Evolutionary conservation across 139 green algal genomes (phyloP).

Genomic region (Limnomonas spitsbergensis): DNA sequence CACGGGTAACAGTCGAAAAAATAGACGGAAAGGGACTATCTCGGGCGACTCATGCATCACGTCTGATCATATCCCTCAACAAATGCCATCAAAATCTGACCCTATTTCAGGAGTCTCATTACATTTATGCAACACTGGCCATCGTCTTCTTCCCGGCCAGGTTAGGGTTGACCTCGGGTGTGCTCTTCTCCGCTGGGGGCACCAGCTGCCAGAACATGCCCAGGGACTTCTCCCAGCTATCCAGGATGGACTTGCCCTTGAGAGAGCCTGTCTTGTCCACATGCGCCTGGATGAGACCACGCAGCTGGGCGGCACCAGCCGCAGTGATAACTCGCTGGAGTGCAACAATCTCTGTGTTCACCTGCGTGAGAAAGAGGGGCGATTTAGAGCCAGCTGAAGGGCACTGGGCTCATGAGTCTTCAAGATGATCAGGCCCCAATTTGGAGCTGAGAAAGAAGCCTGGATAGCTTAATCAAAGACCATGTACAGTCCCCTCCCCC

Average conservation of each 20-base stretch:
- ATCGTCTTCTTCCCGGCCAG: neutral
- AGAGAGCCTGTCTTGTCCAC: slow-evolving; percentile 75
- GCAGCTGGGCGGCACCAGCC: slow-evolving; percentile 85
- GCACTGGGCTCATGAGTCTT: neutral
- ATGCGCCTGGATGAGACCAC: slow-evolving; percentile 76
- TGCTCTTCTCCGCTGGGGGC: slow-evolving; percentile 78
- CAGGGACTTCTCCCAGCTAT: slow-evolving; percentile 72
- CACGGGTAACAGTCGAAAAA: too few relatives aligned
- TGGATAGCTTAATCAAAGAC: too few relatives aligned
- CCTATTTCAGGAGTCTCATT: too few relatives aligned
- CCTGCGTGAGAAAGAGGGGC: slow-evolving; percentile 38
- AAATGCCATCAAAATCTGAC: too few relatives aligned
- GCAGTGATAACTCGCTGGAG: slow-evolving; percentile 85
- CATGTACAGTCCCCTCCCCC: too few relatives aligned
- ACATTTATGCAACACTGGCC: neutral
- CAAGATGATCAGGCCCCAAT: too few relatives aligned
- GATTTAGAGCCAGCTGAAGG: too few relatives aligned
- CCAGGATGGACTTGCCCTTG: slow-evolving; percentile 73
- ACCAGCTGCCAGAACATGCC: slow-evolving; percentile 96
- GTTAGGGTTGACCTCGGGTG: slow-evolving; percentile 54
- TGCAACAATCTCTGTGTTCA: slow-evolving; percentile 96
- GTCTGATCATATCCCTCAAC: too few relatives aligned
- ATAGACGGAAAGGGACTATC: too few relatives aligned
- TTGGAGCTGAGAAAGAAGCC: too few relatives aligned
- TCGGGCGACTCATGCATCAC: too few relatives aligned